These are phyloP conservation scores for Cryptosporidium sp. DNA, from an alignment of 169 alveolate genomes.

Conservation along the genomic window DNA sequence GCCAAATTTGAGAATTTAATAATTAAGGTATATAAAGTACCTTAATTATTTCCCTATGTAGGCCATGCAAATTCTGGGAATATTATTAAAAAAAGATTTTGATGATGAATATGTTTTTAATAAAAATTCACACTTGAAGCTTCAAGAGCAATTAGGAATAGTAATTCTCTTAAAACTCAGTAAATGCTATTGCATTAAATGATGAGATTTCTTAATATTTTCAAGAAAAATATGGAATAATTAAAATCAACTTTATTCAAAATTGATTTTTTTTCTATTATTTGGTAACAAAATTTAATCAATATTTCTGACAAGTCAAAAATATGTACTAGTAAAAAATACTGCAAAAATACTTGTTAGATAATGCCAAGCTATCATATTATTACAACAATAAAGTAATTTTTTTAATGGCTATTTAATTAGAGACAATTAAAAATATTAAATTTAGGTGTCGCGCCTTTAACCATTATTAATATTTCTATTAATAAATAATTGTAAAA, in stretches of 20 bases:
- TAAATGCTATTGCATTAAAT: neutral
- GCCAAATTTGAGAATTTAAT: constrained; percentile 17
- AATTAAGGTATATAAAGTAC: constrained; percentile 21
- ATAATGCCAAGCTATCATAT: neutral
- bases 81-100: neutral
- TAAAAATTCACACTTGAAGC: too few relatives aligned
- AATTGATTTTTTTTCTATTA: neutral
- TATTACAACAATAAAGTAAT: neutral
- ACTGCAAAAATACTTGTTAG: neutral
- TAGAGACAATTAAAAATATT: constrained; percentile 19
- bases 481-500: neutral
- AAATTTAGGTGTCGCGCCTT: neutral
- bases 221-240: neutral
- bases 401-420: neutral
- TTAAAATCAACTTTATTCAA: neutral
- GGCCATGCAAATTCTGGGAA: constrained; percentile 22
- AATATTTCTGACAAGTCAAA: neutral
- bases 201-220: neutral
- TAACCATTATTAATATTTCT: too few relatives aligned
- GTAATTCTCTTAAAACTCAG: too few relatives aligned
- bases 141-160: too few relatives aligned
- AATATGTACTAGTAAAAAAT: neutral
- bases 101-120: too few relatives aligned
- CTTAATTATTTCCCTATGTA: constrained; percentile 35
- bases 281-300: neutral